Conservation (phyloP, 2,329 filamentous ascomycete genomes). For the Fusarium sambucinum region DNA sequence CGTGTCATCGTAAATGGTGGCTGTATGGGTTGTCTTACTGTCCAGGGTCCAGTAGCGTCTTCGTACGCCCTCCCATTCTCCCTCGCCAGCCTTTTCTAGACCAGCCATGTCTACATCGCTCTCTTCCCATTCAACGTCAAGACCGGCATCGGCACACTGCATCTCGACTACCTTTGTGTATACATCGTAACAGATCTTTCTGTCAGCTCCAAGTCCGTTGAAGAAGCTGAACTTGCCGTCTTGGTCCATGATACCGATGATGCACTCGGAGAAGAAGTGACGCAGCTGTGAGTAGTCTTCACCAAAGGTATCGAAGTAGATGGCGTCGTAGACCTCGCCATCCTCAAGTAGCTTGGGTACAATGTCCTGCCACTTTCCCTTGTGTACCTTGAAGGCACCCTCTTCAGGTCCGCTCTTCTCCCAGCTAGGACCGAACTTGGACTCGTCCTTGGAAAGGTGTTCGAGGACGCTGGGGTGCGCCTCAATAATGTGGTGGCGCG, state of each 20-base stretch:
- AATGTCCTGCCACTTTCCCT: constrained; percentile 82
- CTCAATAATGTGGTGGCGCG: constrained; percentile 85
- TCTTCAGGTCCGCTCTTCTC: constrained; percentile 66
- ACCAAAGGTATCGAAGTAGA: constrained; percentile 98
- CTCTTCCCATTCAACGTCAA: constrained; percentile 89
- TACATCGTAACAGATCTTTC: constrained; percentile 94
- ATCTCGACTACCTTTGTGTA: constrained; percentile 93
- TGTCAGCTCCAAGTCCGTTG: constrained; percentile 91
- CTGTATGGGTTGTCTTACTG: constrained; percentile 59
- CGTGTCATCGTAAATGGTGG: neutral
- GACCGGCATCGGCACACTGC: constrained; percentile 87
- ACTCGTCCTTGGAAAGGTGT: constrained; percentile 65
- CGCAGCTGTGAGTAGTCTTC: constrained; percentile 90
- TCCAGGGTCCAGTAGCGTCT: constrained; percentile 91
- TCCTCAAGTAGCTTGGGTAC: constrained; percentile 75
- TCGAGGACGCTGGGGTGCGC: constrained; percentile 82
- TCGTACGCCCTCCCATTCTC: constrained; percentile 89
- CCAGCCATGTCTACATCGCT: constrained; percentile 76
- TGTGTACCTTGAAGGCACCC: constrained; percentile 78
- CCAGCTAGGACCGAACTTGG: constrained; percentile 68
- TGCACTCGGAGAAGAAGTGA: constrained; percentile 87
- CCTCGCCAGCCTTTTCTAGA: constrained; percentile 74
- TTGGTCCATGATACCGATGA: constrained; percentile 81
- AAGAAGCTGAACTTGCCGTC: constrained; percentile 86
- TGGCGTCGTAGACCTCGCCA: constrained; percentile 81